Evolutionary conservation across 2,329 filamentous ascomycete genomes (phyloP).

Genomic region (Penicillium sp.): DNA sequence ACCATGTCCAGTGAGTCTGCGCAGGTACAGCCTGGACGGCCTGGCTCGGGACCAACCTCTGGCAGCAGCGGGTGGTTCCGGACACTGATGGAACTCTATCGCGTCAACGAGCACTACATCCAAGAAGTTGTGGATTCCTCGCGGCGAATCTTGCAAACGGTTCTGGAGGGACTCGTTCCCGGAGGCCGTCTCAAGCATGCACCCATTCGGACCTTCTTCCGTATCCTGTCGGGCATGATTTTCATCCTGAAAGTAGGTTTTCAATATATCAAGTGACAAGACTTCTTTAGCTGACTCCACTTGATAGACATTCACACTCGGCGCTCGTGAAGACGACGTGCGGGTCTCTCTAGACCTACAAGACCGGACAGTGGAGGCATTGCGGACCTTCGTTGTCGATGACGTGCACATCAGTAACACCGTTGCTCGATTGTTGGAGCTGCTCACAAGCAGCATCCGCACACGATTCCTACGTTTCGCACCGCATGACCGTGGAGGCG

Average conservation of each 20-base stretch:
- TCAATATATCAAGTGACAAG: neutral
- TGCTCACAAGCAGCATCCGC: slow-evolving; percentile 58
- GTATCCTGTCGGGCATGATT: slow-evolving; percentile 63
- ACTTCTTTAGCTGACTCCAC: neutral
- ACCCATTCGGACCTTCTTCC: slow-evolving; percentile 63
- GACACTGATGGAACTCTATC: slow-evolving; percentile 49
- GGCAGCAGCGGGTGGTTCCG: slow-evolving; percentile 36
- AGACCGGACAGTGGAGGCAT: slow-evolving; percentile 57
- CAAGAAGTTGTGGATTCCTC: slow-evolving; percentile 62
- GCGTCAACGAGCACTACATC: slow-evolving; percentile 61
- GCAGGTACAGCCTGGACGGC: slow-evolving; percentile 28
- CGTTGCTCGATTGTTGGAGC: slow-evolving; percentile 60
- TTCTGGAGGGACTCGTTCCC: slow-evolving; percentile 59
- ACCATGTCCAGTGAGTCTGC: slow-evolving; percentile 56
- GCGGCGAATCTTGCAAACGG: slow-evolving; percentile 58
- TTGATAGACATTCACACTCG: slow-evolving; percentile 58
- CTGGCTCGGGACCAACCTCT: slow-evolving; percentile 28
- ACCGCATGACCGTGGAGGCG: slow-evolving; percentile 48
- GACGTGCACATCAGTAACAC: slow-evolving; percentile 64
- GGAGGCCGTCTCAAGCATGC: slow-evolving; percentile 60
- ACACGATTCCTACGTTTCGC: slow-evolving; percentile 58
- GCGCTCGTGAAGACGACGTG: slow-evolving; percentile 62
- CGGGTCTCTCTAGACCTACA: slow-evolving; percentile 58
- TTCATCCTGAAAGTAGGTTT: slow-evolving; percentile 59
- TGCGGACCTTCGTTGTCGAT: slow-evolving; percentile 62